These are phyloP conservation scores for Neonectria hederae DNA, from an alignment of 2,329 filamentous ascomycete genomes.

Conservation along the genomic window DNA sequence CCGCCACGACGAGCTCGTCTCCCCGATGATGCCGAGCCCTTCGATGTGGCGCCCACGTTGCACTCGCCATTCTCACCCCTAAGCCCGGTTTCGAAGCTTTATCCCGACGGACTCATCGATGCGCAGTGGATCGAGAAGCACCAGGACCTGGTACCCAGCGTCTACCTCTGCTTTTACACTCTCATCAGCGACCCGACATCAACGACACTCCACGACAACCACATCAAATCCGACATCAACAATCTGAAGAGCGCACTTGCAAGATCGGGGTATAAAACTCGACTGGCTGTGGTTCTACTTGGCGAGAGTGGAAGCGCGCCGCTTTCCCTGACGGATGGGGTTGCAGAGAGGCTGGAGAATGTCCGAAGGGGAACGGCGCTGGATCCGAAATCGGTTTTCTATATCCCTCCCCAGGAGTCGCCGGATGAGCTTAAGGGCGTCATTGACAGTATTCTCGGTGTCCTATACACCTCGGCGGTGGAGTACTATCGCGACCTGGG, in stretches of 20 bases:
- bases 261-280: conserved; percentile 79
- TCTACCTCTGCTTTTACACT: conserved; percentile 82
- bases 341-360: conserved; percentile 76
- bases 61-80: conserved; percentile 94
- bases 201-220: conserved; percentile 83
- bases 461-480: conserved; percentile 77
- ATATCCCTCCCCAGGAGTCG: conserved; percentile 79
- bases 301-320: conserved; percentile 42
- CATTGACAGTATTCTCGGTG: conserved; percentile 75
- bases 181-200: conserved; percentile 78
- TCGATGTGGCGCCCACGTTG: conserved; percentile 64
- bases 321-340: conserved; percentile 68
- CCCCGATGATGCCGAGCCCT: conserved; percentile 60
- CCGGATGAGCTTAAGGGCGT: conserved; percentile 77
- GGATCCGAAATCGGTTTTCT: conserved; percentile 86
- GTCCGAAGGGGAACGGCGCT: conserved; percentile 83
- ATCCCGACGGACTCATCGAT: conserved; percentile 89
- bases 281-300: conserved; percentile 73
- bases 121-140: conserved; percentile 89
- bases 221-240: conserved; percentile 87
- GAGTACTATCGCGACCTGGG: conserved; percentile 96
- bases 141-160: conserved; percentile 82
- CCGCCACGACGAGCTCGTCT: conserved; percentile 66
- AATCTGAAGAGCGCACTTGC: conserved; percentile 74
- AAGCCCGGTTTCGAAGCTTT: conserved; percentile 82